Evolutionary conservation across 192 early-diverging fungal genomes (phyloP), one percentile per base, ranked within the genome.

Genomic region (Backusella tuberculispora): DNA sequence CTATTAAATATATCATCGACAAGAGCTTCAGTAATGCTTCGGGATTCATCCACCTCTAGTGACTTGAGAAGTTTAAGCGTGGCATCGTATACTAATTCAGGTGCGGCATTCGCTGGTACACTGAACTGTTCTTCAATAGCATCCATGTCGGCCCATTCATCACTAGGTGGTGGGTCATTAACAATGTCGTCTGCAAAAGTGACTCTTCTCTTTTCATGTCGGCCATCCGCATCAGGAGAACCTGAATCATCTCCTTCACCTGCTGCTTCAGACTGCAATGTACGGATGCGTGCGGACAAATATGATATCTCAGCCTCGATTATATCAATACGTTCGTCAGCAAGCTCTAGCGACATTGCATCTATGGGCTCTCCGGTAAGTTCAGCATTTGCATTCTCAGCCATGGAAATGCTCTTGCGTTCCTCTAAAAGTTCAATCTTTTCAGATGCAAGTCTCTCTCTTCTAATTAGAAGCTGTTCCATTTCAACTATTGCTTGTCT

Each of bases 241-340:
- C 29, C 38, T n/a, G 50, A 38, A 2, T 60, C 74, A 50, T 78
- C 73, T 1, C 45, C 21, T 60, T 69, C 76, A 45, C 65, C 76
- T 47, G 76, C 76, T 0, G 85, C 85, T 60, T 89, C 88, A 29
- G 85, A 76, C 74, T 88, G 85, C 14, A 90, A 66, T 8, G 83
- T 83, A 38, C 78, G 77, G 74, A 90, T 88, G 29, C 85, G 82
- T 43, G 86, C 84, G 64, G 84, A 84, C 45, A 90, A 75, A 70
- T 86, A 88, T 34, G 83, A 66, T 21, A 90, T 81, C 64, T 89
- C 88, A 17, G 87, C 85, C 47, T 79, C 79, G 21, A 90, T 88
- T 73, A 88, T 77, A 42, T 85, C 83, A 72, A 90, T 76, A 6
- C 83, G 80, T 38, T 90, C 89, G 79, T 90, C 88, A 48, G 88